Percentiles rank a stretch among this genome's conserved stretches.
Conservation (phyloP, 1,284 basidiomycete species). For the Wallemia ichthyophaga region DNA sequence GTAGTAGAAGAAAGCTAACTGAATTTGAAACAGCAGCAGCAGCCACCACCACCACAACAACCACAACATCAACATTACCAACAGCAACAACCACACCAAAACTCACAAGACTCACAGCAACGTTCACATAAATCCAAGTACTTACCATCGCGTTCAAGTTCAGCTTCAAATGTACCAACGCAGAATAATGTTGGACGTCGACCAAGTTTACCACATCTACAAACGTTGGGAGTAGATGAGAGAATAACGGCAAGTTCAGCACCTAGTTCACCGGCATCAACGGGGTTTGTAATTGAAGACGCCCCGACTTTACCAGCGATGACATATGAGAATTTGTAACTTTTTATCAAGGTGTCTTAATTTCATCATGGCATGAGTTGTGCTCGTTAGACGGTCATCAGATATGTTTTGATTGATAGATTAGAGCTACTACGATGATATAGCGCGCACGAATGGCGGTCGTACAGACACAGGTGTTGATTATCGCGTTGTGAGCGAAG, state of each 20-base stretch:
- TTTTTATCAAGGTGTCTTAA: too few relatives aligned
- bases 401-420: not conserved
- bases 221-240: not conserved
- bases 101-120: too few relatives aligned
- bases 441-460: not conserved
- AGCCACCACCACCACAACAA: not conserved
- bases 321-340: too few relatives aligned
- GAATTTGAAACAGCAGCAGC: not conserved
- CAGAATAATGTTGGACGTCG: not conserved
- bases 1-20: too few relatives aligned
- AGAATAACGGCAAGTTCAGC: not conserved
- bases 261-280: not conserved
- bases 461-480: slow-evolving; percentile 83
- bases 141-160: not conserved
- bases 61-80: too few relatives aligned
- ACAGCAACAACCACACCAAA: too few relatives aligned
- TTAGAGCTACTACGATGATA: not conserved
- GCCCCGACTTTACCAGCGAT: not conserved
- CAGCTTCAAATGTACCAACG: not conserved
- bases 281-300: not conserved
- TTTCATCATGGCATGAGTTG: not conserved
- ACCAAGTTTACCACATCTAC: not conserved
- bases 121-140: not conserved
- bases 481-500: slow-evolving; percentile 83
- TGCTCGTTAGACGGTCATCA: not conserved